phyloP scores from a whole-genome alignment of 768 basidiomycete genomes.

The Cantharellus cinnabarinus region DNA sequence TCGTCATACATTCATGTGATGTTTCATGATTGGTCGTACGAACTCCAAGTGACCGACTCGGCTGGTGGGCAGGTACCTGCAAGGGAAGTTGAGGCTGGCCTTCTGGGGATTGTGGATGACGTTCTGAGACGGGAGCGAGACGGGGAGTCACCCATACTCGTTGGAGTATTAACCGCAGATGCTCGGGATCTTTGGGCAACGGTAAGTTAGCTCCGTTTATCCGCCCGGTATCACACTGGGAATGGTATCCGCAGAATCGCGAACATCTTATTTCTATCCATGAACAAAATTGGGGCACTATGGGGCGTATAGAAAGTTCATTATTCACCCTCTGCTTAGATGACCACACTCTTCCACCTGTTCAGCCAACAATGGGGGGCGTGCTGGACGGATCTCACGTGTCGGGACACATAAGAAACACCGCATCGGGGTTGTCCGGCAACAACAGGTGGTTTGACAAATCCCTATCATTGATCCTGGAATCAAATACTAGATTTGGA shows the following conservation, averaged over 20 bases:
- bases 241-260: conserved; percentile 36
- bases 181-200: conserved; percentile 64
- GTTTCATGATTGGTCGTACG: conserved; percentile 61
- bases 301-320: conserved; percentile 48
- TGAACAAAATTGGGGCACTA: conserved; percentile 35
- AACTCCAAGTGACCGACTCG: conserved; percentile 41
- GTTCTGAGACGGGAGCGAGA: conserved; percentile 26
- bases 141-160: conserved; percentile 18
- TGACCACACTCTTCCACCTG: conserved; percentile 33
- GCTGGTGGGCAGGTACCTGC: conserved; percentile 18
- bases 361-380: too few relatives aligned
- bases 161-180: conserved; percentile 62
- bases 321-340: conserved; percentile 71
- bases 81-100: conserved; percentile 24
- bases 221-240: not conserved
- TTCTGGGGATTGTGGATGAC: conserved; percentile 33
- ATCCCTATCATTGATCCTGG: conserved; percentile 55
- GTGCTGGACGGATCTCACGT: conserved; percentile 1
- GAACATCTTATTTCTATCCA: conserved; percentile 46
- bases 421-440: conserved; percentile 37
- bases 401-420: conserved; percentile 44
- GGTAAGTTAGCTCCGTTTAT: conserved; percentile 22
- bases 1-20: conserved; percentile 47
- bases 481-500: conserved; percentile 66
- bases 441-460: conserved; percentile 87